Conservation (phyloP, 2,329 filamentous ascomycete genomes). For the Sporothrix variecibatus region DNA sequence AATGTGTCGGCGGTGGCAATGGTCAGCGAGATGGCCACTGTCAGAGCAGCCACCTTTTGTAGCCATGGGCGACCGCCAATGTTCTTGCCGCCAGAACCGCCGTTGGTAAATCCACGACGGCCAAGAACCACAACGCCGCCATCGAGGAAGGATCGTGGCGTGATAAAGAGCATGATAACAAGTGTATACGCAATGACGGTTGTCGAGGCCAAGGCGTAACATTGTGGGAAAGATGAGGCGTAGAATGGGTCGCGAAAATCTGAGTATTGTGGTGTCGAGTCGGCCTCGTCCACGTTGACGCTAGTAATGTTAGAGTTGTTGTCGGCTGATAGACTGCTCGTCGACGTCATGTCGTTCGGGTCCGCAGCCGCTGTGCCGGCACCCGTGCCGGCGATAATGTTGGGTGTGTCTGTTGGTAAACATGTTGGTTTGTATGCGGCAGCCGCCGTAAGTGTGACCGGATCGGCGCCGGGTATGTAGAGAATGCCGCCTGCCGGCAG, state of each 20-base stretch:
- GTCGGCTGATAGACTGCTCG: conserved; percentile 39
- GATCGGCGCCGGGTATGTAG: conserved; percentile 53
- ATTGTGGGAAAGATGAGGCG: conserved; percentile 87
- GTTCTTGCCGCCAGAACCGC: conserved; percentile 74
- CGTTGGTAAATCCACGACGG: conserved; percentile 80
- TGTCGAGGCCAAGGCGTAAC: conserved; percentile 87
- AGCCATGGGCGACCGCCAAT: conserved; percentile 93
- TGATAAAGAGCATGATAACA: conserved; percentile 91
- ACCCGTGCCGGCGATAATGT: conserved; percentile 41
- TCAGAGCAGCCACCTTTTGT: conserved; percentile 77
- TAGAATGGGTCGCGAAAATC: conserved; percentile 87
- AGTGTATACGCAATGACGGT: conserved; percentile 91
- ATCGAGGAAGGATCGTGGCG: conserved; percentile 88
- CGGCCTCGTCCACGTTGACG: conserved; percentile 37
- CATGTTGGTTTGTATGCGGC: conserved; percentile 63
- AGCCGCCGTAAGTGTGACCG: conserved; percentile 60
- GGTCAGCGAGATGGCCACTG: conserved; percentile 80
- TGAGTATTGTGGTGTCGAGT: conserved; percentile 49
- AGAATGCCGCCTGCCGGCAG: conserved; percentile 50
- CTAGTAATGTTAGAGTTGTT: conserved; percentile 28
- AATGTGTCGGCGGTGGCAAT: conserved; percentile 94
- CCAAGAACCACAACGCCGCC: conserved; percentile 81
- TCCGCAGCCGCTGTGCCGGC: neutral
- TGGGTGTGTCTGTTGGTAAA: conserved; percentile 44
- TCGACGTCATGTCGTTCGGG: conserved; percentile 40